Base-by-base conservation (phyloP, 1,284 basidiomycete species). In the Neotropicomus parvogracilis region DNA sequence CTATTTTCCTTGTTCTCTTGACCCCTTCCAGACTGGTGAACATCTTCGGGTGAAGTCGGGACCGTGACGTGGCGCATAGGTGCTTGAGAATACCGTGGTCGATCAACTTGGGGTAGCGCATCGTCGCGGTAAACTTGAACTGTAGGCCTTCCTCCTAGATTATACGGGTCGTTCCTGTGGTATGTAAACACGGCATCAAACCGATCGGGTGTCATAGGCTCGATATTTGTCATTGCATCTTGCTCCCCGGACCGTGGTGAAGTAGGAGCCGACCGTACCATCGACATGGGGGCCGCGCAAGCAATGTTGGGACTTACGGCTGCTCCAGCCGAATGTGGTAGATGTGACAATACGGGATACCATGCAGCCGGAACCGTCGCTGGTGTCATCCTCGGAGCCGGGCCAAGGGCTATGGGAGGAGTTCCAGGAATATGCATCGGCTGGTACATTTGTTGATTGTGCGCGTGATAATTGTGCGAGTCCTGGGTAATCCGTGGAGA, bases 1-100 rank as follows among this genome's bases (percentile, higher is more conserved):
- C 56, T 62, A 49, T 85, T 85, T 64, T 85, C 83, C 64, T 85
- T 86, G 56, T 75, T 64, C 29, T 56, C 60, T 40, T 59, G 74
- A 27, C 46, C 48, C 27, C 52, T 45, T 51, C 46, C 54, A 42
- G 44, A 39, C 6, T 45, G 43, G 26, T 59, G 35, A 40, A 13
- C 28, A 20, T 64, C 63, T 43, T 68, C 54, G 9, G 50, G 45
- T 9, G 26, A 39, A 37, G 29, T 38, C 1, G 50, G 44, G 9
- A 50, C 11, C 4, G 40, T 33, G 8, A 43, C 20, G 32, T 53
- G 52, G 28, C 53, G 62, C 34, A 12, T 41, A 1, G 43, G 44
- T 14, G n/a, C 31, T 26, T 60, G 54, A 31, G 46, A 44, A 40
- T 59, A 49, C 4, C 35, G 47, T 8, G 50, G 46, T 49, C 42